Base-by-base conservation (phyloP, 768 basidiomycete species). In the Favolaschia claudopus region DNA sequence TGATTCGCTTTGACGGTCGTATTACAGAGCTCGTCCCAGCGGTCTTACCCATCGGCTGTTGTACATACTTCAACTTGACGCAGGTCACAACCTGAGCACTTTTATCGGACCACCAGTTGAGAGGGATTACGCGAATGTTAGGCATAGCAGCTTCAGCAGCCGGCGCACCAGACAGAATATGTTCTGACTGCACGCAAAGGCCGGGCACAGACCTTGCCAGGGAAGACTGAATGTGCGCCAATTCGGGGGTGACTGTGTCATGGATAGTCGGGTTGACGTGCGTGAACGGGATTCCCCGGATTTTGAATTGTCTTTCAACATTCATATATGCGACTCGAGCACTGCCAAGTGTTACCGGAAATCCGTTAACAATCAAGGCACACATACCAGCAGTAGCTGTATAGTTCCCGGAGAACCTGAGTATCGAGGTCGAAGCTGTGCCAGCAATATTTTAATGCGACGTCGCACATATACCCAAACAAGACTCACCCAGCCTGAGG, bases 111-210 rank as follows among this genome's bases (percentile, higher is more conserved):
- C 95, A 96, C 95, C 95, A 96, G 61, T 93, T 89, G 15, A 93
- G 79, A 8, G 93, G 91, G 62, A 93, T 89, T 46, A 96, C 90
- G 34, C 89, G 88, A 48, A 96, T 93, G 68, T 93, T 94, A 7
- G 93, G 88, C 92, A 95, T 93, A 5, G 94, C 94, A 5, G 94
- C 94, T 69, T 96, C 94, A 20, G 89, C 91, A 5, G 93, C 94
- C 4, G 92, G 90, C 3, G 89, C 91, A 7, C 91, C 91, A 0
- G 89, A 88, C 20, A 95, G 79, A 42, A 96, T 90, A 65, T 94
- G 86, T 17, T 85, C 80, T 0, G 94, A 91, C 66, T 90, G 85
- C 12, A 96, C 93, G 58, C 90, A 92, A 3, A 96, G 79, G 1
- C 87, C 89, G 0, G 95, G 95, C 8, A 96, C 88, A 15, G 91